phyloP scores from a whole-genome alignment of 129 eudicot species.

The Pittosporum tobira region DNA sequence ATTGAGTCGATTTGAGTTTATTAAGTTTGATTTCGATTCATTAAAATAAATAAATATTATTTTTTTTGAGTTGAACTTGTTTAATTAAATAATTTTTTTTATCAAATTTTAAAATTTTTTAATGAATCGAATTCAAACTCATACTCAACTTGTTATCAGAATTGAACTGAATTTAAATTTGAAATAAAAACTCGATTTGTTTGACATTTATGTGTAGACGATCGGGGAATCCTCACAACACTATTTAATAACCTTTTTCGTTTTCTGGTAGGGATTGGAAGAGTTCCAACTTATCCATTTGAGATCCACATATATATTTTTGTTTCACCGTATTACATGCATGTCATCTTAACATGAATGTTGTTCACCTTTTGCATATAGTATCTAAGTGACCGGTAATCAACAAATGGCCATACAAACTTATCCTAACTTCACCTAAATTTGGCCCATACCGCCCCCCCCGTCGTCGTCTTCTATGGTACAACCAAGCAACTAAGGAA shows the following conservation, averaged over 20 bases:
- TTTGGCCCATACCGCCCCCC: neutral
- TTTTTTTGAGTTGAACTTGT: too few relatives aligned
- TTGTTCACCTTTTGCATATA: neutral
- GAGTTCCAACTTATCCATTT: conserved; percentile 17
- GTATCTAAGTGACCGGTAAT: neutral
- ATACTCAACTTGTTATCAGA: too few relatives aligned
- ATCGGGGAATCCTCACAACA: neutral
- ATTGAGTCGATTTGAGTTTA: too few relatives aligned
- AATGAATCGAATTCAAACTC: too few relatives aligned
- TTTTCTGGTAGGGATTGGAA: neutral
- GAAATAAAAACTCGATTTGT: too few relatives aligned
- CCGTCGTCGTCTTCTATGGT: neutral
- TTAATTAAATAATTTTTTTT: too few relatives aligned
- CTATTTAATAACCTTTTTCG: neutral
- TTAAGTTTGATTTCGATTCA: too few relatives aligned
- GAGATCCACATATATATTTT: neutral
- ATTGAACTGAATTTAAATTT: too few relatives aligned
- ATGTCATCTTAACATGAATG: too few relatives aligned
- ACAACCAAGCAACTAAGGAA: conserved; percentile 8
- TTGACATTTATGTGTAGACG: too few relatives aligned
- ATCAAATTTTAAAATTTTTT: too few relatives aligned
- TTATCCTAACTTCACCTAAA: conserved; percentile 10
- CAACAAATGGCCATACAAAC: neutral
- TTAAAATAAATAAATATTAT: too few relatives aligned
- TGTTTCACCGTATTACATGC: neutral